These are phyloP conservation scores for Termitomyces titanicus DNA, from an alignment of 768 basidiomycete species.

Conservation along the genomic window DNA sequence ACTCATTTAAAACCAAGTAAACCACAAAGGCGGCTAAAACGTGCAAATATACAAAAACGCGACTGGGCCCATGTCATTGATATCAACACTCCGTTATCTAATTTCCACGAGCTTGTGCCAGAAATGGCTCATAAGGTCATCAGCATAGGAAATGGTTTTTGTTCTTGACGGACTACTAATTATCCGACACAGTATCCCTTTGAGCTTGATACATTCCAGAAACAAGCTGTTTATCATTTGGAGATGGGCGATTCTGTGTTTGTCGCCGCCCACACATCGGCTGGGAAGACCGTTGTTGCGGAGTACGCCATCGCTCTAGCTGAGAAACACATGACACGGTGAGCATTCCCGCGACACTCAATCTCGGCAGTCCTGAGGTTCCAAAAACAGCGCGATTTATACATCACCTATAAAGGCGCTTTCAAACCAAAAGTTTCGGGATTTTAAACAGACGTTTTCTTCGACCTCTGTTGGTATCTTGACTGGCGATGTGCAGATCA, in stretches of 20 bases:
- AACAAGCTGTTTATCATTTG: conserved; percentile 96
- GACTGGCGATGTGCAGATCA: conserved; percentile 99
- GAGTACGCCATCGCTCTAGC: conserved; percentile 98
- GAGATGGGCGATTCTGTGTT: conserved; percentile 98
- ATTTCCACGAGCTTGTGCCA: conserved; percentile 91
- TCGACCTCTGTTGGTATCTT: conserved; percentile 90
- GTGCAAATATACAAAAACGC: conserved; percentile 63
- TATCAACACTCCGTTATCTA: conserved; percentile 82
- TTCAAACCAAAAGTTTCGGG: conserved; percentile 98
- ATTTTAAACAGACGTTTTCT: conserved; percentile 96
- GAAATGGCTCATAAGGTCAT: conserved; percentile 91
- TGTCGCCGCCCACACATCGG: conserved; percentile 99
- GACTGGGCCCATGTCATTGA: conserved; percentile 99
- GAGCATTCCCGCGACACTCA: conserved; percentile 12
- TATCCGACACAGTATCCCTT: conserved; percentile 79
- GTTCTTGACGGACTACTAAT: not conserved
- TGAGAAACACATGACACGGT: conserved; percentile 99
- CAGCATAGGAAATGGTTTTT: not conserved
- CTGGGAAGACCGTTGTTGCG: conserved; percentile 98
- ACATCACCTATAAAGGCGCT: conserved; percentile 98
- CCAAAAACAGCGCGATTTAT: conserved; percentile 78
- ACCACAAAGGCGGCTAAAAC: conserved; percentile 36
- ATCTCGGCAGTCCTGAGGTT: conserved; percentile 9
- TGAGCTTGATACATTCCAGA: conserved; percentile 97
- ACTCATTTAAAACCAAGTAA: conserved; percentile 55